Percentiles rank a stretch among this genome's conserved stretches.
These are phyloP conservation scores for Aureobasidium subglaciale DNA, from an alignment of 2,329 filamentous ascomycete genomes.

Conservation along the genomic window DNA sequence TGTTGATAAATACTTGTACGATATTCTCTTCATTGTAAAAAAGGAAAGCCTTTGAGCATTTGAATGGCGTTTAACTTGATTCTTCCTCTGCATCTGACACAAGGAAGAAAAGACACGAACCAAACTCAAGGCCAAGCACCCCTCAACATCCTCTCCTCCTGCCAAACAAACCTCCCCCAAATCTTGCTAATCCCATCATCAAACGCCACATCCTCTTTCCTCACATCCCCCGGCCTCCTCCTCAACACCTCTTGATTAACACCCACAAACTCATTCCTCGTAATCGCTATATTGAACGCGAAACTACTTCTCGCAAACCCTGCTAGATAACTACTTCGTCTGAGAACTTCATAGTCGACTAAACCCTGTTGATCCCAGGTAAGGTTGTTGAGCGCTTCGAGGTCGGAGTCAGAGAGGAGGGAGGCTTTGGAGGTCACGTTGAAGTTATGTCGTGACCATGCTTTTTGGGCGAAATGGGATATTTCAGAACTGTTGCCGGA, in stretches of 20 bases:
- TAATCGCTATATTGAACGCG: slow-evolving; percentile 42
- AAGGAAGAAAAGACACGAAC: not conserved
- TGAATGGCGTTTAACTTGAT: not conserved
- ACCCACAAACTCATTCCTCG: slow-evolving; percentile 30
- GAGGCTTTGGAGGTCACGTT: slow-evolving; percentile 39
- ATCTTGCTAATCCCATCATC: slow-evolving; percentile 20
- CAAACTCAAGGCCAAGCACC: slow-evolving; percentile 17
- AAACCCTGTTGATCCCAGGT: slow-evolving; percentile 45
- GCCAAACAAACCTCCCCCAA: slow-evolving; percentile 20
- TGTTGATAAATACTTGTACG: not conserved
- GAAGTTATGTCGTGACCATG: slow-evolving; percentile 28
- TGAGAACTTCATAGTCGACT: slow-evolving; percentile 46
- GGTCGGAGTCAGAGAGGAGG: slow-evolving; percentile 34
- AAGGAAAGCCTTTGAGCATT: not conserved
- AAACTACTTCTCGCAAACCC: slow-evolving; percentile 42
- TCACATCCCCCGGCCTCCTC: slow-evolving; percentile 22
- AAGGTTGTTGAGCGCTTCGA: slow-evolving; percentile 30
- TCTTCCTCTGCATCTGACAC: not conserved
- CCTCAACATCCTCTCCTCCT: slow-evolving; percentile 18
- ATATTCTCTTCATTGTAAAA: slow-evolving; percentile 1
- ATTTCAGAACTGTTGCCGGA: slow-evolving; percentile 36
- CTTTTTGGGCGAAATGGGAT: slow-evolving; percentile 31
- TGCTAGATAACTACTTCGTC: slow-evolving; percentile 37
- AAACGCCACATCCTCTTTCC: slow-evolving; percentile 19
- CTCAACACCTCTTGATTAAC: slow-evolving; percentile 15